Evolutionary conservation across 228 moss, liverwort and hornwort species (phyloP), one percentile per base, ranked within the genome.

Genomic region (Sphagnum magellanicum): DNA sequence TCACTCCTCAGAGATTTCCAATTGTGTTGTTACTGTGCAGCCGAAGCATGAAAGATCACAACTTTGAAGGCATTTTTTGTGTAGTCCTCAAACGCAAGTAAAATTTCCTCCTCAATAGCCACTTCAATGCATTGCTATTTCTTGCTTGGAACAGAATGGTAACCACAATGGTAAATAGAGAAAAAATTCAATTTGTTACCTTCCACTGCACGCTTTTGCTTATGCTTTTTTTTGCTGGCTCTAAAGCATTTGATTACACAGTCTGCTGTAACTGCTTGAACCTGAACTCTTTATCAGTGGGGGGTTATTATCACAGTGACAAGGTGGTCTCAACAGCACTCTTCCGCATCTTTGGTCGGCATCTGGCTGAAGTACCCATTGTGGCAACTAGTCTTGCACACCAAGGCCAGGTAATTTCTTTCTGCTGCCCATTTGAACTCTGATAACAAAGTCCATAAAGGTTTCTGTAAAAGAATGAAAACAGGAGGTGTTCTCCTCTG

Each of bases 51-150:
- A 81, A 87, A 71, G 93, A 91, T 75, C 83, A 87, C 51, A 91
- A 94, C 75, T 94, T 94, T 68, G 89, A 75, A 57, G 91, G 91
- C 70, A 86, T 94, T 76, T 86, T 85, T 71, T 94, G 94, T 68
- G 86, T 94, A 67, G 94, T 94, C 61, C 85, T 94, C 16, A 94
- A 94, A 74, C 89, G 83, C 74, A 88, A 91, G 94, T 94, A 88
- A 88, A 91, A 51, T 16, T 32, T 70, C 61, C 50, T 59, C 32
- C 32, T 32, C 32, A 32, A 32, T 32, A 32, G 32, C 32, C 32
- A 32, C 32, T 32, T 32, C 32, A 32, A 32, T 32, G 32, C 32
- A 32, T 32, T 32, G 32, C 32, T 32, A 32, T 2, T 32, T 32
- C 32, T 32, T 32, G 32, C 32, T 32, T 32, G 32, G 32, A 32